Evolutionary conservation across 2,329 filamentous ascomycete genomes (phyloP).

Genomic region (Sclerotinia spermophila): DNA sequence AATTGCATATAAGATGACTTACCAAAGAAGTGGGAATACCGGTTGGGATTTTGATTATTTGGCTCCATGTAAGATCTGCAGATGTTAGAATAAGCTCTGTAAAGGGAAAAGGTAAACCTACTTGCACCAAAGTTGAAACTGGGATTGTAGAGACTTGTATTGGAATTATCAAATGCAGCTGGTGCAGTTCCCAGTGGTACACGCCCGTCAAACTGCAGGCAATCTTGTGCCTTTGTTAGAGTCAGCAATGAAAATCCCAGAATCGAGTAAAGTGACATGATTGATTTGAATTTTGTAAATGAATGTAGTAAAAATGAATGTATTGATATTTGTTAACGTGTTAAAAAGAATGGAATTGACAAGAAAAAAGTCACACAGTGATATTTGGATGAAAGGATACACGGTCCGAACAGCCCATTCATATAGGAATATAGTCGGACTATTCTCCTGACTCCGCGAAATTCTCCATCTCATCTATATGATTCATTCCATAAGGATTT

Average conservation of each 20-base stretch:
- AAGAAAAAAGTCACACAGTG: not conserved
- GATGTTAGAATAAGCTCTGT: not conserved
- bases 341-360: constrained; percentile 8
- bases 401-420: not conserved
- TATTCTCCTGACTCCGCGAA: not conserved
- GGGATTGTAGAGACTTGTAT: constrained; percentile 48
- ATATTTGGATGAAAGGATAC: constrained; percentile 16
- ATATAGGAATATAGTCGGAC: not conserved
- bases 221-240: constrained; percentile 35
- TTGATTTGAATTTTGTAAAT: constrained; percentile 10
- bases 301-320: constrained; percentile 4
- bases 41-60: constrained; percentile 48
- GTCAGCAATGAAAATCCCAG: constrained; percentile 20
- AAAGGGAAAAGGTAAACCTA: constrained; percentile 21
- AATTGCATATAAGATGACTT: constrained; percentile 21
- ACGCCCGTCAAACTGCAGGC: constrained; percentile 47
- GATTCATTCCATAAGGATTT: not conserved
- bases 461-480: not conserved
- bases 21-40: constrained; percentile 41
- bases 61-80: constrained; percentile 47
- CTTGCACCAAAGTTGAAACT: constrained; percentile 50
- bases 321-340: no score
- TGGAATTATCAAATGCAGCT: constrained; percentile 41
- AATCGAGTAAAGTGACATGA: constrained; percentile 18
- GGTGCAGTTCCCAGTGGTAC: constrained; percentile 41